Conservation (phyloP, 2,329 filamentous ascomycete genomes). For the Talaromyces sp. region DNA sequence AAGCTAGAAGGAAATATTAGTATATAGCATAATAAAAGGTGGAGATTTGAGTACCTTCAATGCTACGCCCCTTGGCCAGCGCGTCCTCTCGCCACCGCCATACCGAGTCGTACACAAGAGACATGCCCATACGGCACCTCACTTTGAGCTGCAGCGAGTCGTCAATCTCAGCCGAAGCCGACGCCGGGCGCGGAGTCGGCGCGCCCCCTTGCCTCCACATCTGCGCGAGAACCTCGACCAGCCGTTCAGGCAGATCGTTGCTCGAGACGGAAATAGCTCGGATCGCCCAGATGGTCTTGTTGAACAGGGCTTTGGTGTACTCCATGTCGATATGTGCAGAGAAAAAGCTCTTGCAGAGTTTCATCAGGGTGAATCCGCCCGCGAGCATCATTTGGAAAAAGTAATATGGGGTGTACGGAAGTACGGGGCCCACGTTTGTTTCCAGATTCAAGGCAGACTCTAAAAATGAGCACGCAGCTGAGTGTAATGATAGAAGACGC, state of each 20-base stretch:
- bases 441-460: conserved; percentile 43
- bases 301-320: conserved; percentile 54
- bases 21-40: conserved; percentile 14
- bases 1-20: conserved; percentile 37
- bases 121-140: conserved; percentile 63
- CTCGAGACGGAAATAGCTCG: conserved; percentile 56
- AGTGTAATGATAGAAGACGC: conserved; percentile 41
- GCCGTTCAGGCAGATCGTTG: conserved; percentile 60
- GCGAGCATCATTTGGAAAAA: conserved; percentile 64
- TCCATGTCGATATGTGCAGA: conserved; percentile 52
- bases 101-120: conserved; percentile 61
- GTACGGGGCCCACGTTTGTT: conserved; percentile 40
- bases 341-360: conserved; percentile 63
- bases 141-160: conserved; percentile 57
- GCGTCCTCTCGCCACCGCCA: conserved; percentile 64
- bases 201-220: conserved; percentile 53
- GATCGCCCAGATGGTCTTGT: conserved; percentile 54
- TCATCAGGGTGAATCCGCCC: conserved; percentile 59
- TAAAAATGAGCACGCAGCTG: conserved; percentile 43
- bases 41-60: conserved; percentile 58
- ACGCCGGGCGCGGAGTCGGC: conserved; percentile 21
- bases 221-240: conserved; percentile 62
- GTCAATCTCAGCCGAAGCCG: conserved; percentile 29
- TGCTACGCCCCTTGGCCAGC: conserved; percentile 64
- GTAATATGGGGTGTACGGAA: conserved; percentile 55